phyloP scores from a whole-genome alignment of 306 rosid genomes.

The Arachis hypogaea region DNA sequence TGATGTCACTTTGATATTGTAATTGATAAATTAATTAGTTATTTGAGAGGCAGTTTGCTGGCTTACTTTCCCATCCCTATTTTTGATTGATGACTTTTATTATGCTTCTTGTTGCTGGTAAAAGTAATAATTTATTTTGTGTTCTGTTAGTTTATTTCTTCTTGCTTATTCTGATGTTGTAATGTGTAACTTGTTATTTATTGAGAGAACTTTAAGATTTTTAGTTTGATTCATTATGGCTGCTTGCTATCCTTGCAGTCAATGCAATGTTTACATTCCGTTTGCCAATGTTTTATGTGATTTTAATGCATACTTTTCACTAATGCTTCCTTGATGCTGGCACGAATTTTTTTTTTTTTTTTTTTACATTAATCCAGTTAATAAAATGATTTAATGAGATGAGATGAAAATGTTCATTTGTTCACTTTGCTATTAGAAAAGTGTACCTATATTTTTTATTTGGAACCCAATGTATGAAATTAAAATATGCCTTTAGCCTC shows the following conservation, averaged over 20 bases:
- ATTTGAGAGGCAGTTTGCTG: not conserved
- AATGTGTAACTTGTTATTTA: conserved; percentile 5
- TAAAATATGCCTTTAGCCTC: conserved; percentile 13
- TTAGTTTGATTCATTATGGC: not conserved
- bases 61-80: not conserved
- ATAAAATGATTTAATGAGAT: conserved; percentile 21
- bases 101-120: conserved; percentile 10
- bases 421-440: conserved; percentile 1
- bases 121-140: conserved; percentile 26
- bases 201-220: conserved; percentile 27
- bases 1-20: not conserved
- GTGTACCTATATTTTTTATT: conserved; percentile 6
- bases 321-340: not conserved
- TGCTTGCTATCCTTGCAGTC: conserved; percentile 26
- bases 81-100: conserved; percentile 10
- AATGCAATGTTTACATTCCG: conserved; percentile 9
- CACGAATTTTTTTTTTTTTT: not conserved
- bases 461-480: conserved; percentile 12
- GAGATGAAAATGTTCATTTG: conserved; percentile 24
- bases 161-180: conserved; percentile 12
- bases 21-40: conserved; percentile 7
- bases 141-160: conserved; percentile 30
- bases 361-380: not conserved
- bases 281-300: not conserved
- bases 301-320: no score